phyloP scores from a whole-genome alignment of 768 basidiomycete species.

The Boletus rubescentipes region DNA sequence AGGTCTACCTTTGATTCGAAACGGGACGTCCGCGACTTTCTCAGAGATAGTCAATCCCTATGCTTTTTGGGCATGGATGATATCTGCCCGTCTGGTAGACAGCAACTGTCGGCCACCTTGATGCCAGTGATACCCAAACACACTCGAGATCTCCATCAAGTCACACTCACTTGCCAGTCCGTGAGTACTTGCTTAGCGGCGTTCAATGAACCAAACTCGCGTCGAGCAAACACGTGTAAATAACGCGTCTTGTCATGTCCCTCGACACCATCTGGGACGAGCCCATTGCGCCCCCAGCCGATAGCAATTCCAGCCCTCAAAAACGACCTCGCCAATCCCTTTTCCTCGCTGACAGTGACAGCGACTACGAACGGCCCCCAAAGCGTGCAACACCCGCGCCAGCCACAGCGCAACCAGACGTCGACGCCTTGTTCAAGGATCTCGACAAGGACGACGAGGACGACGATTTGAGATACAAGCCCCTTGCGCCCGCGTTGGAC shows the following conservation, averaged over 20 bases:
- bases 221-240: slow-evolving; percentile 25
- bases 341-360: slow-evolving; percentile 53
- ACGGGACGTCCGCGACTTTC: no score
- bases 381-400: slow-evolving; percentile 24
- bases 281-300: slow-evolving; percentile 37
- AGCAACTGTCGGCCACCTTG: no score
- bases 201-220: no score
- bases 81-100: no score
- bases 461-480: slow-evolving; percentile 42
- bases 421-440: slow-evolving; percentile 46
- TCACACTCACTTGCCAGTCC: no score
- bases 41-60: no score
- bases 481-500: slow-evolving; percentile 52
- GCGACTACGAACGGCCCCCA: slow-evolving; percentile 39
- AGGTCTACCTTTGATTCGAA: no score
- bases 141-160: no score
- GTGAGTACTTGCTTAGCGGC: no score
- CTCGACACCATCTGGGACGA: slow-evolving; percentile 64
- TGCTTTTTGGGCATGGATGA: no score
- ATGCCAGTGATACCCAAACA: no score
- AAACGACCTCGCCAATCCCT: slow-evolving; percentile 44
- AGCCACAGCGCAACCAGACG: slow-evolving; percentile 25
- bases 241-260: slow-evolving; percentile 34
- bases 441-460: slow-evolving; percentile 50
- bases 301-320: slow-evolving; percentile 11